Percentiles rank a stretch among this genome's conserved stretches.
These are phyloP conservation scores for Monilinia laxa DNA, from an alignment of 2,329 filamentous ascomycete species.

Conservation along the genomic window DNA sequence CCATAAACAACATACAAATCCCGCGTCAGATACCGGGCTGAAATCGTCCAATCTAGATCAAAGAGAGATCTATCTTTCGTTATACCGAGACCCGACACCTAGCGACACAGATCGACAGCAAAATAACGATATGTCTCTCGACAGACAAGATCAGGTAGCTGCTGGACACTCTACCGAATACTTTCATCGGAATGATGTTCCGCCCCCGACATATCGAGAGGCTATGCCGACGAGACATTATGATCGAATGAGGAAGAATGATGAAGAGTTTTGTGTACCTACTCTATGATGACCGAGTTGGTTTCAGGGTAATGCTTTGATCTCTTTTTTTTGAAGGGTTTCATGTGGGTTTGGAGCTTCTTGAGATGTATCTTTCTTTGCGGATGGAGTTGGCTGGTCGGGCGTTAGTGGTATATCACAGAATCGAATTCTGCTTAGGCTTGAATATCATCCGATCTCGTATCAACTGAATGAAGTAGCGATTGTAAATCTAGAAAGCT, in stretches of 20 bases:
- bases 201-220: conserved; percentile 9
- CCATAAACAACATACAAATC: neutral
- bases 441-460: too few relatives aligned
- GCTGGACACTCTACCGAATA: neutral
- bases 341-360: neutral
- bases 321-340: too few relatives aligned
- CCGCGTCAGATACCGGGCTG: too few relatives aligned
- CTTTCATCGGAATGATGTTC: neutral
- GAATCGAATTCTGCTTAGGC: neutral
- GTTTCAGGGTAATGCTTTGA: too few relatives aligned
- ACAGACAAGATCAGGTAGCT: neutral
- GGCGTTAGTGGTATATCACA: neutral
- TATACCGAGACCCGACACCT: neutral
- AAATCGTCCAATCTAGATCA: neutral
- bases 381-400: neutral
- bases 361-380: neutral
- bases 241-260: neutral
- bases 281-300: neutral
- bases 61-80: neutral
- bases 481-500: neutral
- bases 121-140: neutral
- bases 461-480: too few relatives aligned
- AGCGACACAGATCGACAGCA: neutral
- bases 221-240: conserved; percentile 11
- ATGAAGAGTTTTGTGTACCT: conserved; percentile 8